Evolutionary conservation across 192 early-diverging fungal genomes (phyloP).

Genomic region (Cladochytrium replicatum): DNA sequence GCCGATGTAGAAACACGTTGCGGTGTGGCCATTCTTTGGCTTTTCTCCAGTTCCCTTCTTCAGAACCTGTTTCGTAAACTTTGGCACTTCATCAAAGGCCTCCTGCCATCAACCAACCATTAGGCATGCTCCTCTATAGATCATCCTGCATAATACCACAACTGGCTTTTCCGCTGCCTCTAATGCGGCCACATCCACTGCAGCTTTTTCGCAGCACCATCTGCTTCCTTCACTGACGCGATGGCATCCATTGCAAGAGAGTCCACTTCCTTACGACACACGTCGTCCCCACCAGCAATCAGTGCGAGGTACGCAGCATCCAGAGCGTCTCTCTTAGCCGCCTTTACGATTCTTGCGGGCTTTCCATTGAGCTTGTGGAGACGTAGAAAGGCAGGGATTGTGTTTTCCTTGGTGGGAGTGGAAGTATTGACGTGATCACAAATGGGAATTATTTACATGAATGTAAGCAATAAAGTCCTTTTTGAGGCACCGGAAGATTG

Average conservation of each 20-base stretch:
- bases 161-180: conserved; percentile 2
- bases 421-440: no score
- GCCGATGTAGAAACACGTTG: conserved; percentile 55
- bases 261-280: conserved; percentile 14
- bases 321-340: conserved; percentile 56
- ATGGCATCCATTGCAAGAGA: conserved; percentile 22
- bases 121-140: no score
- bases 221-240: conserved; percentile 17
- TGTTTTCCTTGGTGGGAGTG: no score
- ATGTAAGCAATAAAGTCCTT: no score
- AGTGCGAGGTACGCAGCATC: conserved; percentile 50
- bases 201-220: conserved; percentile 17
- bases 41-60: conserved; percentile 55
- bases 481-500: no score
- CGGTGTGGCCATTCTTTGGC: conserved; percentile 61
- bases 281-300: conserved; percentile 32
- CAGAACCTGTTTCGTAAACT: conserved; percentile 53
- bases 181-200: no score
- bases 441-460: no score
- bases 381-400: conserved; percentile 50
- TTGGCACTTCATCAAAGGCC: conserved; percentile 31
- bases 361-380: conserved; percentile 64
- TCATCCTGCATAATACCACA: conserved; percentile 19
- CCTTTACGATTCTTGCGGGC: conserved; percentile 53
- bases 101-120: no score